Evolutionary conservation across 192 early-diverging fungal species (phyloP).

Genomic region (Coemansia sp.): DNA sequence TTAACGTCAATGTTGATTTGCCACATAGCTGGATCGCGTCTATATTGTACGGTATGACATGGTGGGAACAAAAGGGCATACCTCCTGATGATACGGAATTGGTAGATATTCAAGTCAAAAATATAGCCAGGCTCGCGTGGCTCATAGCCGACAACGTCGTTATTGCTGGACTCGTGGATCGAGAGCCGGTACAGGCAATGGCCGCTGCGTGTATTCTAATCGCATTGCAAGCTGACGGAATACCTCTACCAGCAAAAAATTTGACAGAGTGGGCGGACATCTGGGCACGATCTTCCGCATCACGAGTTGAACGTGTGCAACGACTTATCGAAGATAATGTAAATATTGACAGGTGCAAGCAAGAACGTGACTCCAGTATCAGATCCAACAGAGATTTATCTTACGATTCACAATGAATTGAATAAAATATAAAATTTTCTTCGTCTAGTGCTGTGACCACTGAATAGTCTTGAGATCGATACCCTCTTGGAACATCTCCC

Average conservation of each 20-base stretch:
- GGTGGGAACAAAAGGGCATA: conserved; percentile 31
- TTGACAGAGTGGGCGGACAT: conserved; percentile 32
- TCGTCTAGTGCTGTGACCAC: conserved; percentile 81
- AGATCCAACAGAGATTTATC: neutral
- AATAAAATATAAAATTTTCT: neutral
- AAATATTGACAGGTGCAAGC: neutral
- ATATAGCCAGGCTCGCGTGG: conserved; percentile 19
- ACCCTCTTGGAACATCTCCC: conserved; percentile 98
- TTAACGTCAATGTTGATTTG: conserved; percentile 36
- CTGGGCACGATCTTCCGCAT: conserved; percentile 27
- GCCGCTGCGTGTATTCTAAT: conserved; percentile 30
- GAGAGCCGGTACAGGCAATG: conserved; percentile 18
- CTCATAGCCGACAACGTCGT: conserved; percentile 22
- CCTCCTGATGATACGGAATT: conserved; percentile 31
- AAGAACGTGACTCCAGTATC: neutral
- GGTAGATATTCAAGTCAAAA: conserved; percentile 26
- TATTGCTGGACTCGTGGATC: conserved; percentile 25
- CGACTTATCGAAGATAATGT: conserved; percentile 11
- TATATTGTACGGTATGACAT: conserved; percentile 42
- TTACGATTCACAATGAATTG: conserved; percentile 1
- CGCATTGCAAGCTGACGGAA: conserved; percentile 8
- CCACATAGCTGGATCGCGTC: conserved; percentile 33
- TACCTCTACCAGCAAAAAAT: conserved; percentile 26
- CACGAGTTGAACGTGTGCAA: conserved; percentile 7
- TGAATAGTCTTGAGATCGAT: conserved; percentile 90